Conservation (phyloP, 208 protist species). For the Leishmania lainsoni region DNA sequence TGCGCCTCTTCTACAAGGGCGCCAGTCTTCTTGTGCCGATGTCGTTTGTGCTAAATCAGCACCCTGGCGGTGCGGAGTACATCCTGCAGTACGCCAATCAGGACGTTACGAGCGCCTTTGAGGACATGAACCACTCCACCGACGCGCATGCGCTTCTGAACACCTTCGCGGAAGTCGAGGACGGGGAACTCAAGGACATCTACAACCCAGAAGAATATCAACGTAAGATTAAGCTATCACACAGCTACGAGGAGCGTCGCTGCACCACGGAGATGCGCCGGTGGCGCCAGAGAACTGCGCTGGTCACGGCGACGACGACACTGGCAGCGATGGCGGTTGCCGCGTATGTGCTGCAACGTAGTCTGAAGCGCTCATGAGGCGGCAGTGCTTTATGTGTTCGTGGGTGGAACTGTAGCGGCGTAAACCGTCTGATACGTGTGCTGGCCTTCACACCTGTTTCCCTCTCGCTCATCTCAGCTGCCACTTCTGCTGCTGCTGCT, state of each 20-base stretch:
- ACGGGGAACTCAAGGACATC: neutral
- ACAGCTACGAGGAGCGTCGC: slow-evolving; percentile 12
- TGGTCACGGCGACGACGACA: slow-evolving; percentile 2
- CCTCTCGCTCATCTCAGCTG: neutral
- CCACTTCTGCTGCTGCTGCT: neutral
- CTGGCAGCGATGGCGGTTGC: slow-evolving; percentile 1
- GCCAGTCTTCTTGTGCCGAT: slow-evolving; percentile 27
- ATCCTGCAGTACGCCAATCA: slow-evolving; percentile 36
- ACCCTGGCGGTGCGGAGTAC: slow-evolving; percentile 41
- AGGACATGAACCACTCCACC: slow-evolving; percentile 37
- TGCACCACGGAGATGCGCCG: slow-evolving; percentile 9
- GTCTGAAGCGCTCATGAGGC: slow-evolving; percentile 4
- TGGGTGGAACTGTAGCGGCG: neutral
- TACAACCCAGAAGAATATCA: slow-evolving; percentile 5
- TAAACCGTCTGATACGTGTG: neutral
- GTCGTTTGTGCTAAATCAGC: slow-evolving; percentile 36
- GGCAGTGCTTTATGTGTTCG: neutral
- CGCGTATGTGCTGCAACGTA: slow-evolving; percentile 1
- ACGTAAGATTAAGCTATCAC: neutral
- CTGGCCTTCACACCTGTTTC: neutral
- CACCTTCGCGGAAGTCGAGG: slow-evolving; percentile 14
- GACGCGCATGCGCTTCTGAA: slow-evolving; percentile 26
- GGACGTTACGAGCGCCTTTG: slow-evolving; percentile 47
- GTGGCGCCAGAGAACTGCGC: neutral
- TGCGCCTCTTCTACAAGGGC: slow-evolving; percentile 24